Evolutionary conservation across 768 basidiomycete species (phyloP).

Genomic region (Lentinula detonsa): DNA sequence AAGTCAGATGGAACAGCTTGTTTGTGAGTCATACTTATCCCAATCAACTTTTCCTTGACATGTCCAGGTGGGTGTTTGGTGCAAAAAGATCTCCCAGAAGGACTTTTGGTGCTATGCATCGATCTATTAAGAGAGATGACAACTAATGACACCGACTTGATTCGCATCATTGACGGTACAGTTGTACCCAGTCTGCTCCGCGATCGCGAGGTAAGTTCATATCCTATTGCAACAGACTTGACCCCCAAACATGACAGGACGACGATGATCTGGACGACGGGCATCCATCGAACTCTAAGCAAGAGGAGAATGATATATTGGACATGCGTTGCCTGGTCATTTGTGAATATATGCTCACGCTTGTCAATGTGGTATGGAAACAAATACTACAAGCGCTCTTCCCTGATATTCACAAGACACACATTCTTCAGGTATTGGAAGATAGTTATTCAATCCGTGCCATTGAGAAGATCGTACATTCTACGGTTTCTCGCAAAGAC

Average conservation of each 20-base stretch:
- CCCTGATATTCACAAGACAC: constrained; percentile 12
- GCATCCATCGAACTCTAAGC: not conserved
- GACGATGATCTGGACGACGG: too few relatives aligned
- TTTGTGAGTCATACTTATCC: constrained; percentile 34
- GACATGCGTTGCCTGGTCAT: constrained; percentile 58
- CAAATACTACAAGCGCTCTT: not conserved
- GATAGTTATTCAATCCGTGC: constrained; percentile 44
- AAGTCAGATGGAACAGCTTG: constrained; percentile 63
- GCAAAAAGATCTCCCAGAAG: constrained; percentile 50
- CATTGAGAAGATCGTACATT: constrained; percentile 22
- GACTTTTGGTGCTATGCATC: constrained; percentile 51
- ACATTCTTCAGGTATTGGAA: constrained; percentile 42
- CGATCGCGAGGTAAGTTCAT: constrained; percentile 21
- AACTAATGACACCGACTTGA: constrained; percentile 58
- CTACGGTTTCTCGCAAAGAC: not conserved
- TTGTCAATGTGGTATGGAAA: constrained; percentile 55
- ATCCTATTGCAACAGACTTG: not conserved
- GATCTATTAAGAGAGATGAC: constrained; percentile 60
- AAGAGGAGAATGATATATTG: constrained; percentile 37
- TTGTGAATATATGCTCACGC: constrained; percentile 62
- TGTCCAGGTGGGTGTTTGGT: constrained; percentile 58
- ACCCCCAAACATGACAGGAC: too few relatives aligned
- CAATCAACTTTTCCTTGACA: not conserved
- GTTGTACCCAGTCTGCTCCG: constrained; percentile 30
- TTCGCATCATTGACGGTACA: constrained; percentile 53